Percentiles rank a stretch among this genome's conserved stretches.
Evolutionary conservation across 768 basidiomycete genomes (phyloP).

Genomic region (Trametes punicea): DNA sequence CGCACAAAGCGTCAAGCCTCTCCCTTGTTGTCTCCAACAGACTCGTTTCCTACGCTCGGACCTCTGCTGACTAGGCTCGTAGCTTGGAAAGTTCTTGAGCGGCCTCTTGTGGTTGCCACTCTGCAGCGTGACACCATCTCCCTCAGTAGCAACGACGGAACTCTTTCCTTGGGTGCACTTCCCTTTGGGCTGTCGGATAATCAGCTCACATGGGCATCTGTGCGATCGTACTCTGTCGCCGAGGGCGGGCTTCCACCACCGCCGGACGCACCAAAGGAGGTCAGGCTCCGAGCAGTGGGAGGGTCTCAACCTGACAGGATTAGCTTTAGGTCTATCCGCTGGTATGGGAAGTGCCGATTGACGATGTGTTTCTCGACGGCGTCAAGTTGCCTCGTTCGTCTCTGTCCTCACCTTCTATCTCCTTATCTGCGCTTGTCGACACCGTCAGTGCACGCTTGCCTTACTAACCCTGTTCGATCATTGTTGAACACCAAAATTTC

Average conservation of each 20-base stretch:
- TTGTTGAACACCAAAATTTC: neutral
- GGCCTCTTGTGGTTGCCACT: conserved; percentile 44
- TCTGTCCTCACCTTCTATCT: conserved; percentile 44
- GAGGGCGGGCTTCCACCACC: conserved; percentile 58
- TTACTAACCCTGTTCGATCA: neutral
- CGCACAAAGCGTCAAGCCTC: conserved; percentile 4
- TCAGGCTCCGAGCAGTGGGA: conserved; percentile 22
- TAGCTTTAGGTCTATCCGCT: conserved; percentile 28
- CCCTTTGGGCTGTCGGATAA: conserved; percentile 47
- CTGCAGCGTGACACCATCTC: conserved; percentile 69
- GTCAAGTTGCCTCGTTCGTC: conserved; percentile 53
- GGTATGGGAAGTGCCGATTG: conserved; percentile 66
- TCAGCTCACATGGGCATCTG: conserved; percentile 61
- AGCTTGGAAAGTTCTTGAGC: conserved; percentile 38
- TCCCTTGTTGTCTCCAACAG: conserved; percentile 9
- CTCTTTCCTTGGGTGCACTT: conserved; percentile 63
- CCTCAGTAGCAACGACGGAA: conserved; percentile 64
- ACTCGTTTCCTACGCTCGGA: conserved; percentile 31
- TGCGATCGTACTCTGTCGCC: conserved; percentile 49
- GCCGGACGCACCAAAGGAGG: conserved; percentile 57
- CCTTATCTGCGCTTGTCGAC: conserved; percentile 65
- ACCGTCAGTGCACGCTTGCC: conserved; percentile 42
- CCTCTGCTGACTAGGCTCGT: conserved; percentile 35
- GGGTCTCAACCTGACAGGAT: neutral
- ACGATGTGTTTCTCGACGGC: conserved; percentile 71